Evolutionary conservation across 2,329 filamentous ascomycete species (phyloP).

Genomic region (Sclerotinia glacialis): DNA sequence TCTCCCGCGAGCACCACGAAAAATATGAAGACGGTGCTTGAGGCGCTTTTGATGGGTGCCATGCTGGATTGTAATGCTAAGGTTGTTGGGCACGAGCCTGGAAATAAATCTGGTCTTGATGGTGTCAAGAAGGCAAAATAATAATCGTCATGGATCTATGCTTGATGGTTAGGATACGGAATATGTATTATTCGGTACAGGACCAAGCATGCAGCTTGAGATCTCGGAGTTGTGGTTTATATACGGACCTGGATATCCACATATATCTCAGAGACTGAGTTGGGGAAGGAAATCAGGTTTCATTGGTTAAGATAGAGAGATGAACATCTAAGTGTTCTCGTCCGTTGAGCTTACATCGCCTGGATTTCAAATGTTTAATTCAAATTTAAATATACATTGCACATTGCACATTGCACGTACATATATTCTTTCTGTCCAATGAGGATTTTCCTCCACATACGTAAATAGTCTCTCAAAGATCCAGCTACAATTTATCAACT

Average conservation of each 20-base stretch:
- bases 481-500: no score
- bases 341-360: not conserved
- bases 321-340: not conserved
- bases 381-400: not conserved
- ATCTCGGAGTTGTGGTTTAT: not conserved
- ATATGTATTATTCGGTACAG: not conserved
- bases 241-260: not conserved
- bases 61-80: not conserved
- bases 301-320: not conserved
- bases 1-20: not conserved
- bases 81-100: not conserved
- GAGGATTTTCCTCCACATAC: not conserved
- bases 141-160: not conserved
- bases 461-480: no score
- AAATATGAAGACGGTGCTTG: constrained; percentile 4
- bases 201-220: not conserved
- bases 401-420: not conserved
- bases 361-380: no score
- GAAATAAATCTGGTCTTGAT: not conserved
- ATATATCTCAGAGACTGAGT: no score
- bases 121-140: not conserved
- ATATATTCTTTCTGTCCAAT: not conserved
- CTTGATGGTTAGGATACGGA: not conserved
- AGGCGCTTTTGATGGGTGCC: not conserved
- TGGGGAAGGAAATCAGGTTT: no score